Percentiles rank a stretch among this genome's conserved stretches.
Conservation (phyloP, 1,284 basidiomycete species). For the Tilletia walkeri region DNA sequence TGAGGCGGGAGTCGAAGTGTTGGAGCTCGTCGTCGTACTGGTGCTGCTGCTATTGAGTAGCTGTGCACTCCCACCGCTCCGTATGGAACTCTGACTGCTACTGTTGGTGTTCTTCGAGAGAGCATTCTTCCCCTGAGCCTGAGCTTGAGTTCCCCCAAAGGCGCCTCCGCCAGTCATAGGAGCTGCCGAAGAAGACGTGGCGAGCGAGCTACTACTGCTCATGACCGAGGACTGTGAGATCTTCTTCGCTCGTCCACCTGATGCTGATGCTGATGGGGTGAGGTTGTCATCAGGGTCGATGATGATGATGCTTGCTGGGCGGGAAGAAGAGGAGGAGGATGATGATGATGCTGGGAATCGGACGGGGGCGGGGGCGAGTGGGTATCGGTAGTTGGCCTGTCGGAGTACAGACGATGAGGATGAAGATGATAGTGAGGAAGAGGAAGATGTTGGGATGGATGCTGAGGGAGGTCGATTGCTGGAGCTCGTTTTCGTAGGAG, state of each 20-base stretch:
- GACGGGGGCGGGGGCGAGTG: constrained; percentile 1
- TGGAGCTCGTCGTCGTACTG: neutral
- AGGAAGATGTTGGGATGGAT: neutral
- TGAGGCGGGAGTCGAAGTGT: neutral
- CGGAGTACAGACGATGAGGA: constrained; percentile 1
- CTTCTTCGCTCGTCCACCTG: neutral
- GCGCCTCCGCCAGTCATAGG: too few relatives aligned
- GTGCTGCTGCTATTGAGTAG: too few relatives aligned
- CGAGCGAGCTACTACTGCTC: too few relatives aligned
- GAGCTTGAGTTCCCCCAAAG: too few relatives aligned
- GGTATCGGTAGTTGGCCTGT: neutral
- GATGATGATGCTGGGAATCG: neutral
- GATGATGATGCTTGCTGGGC: neutral
- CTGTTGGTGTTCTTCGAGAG: too few relatives aligned
- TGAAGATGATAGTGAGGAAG: neutral
- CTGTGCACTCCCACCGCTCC: neutral
- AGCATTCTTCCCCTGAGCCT: too few relatives aligned
- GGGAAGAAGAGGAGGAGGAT: neutral
- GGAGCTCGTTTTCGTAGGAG: too few relatives aligned
- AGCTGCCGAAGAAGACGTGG: too few relatives aligned
- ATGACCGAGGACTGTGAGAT: too few relatives aligned
- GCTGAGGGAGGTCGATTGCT: too few relatives aligned
- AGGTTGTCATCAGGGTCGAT: neutral
- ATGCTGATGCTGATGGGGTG: neutral
- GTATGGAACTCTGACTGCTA: too few relatives aligned